Conservation (phyloP, 176 grass and related monocot genomes). For the Ananas comosus region DNA sequence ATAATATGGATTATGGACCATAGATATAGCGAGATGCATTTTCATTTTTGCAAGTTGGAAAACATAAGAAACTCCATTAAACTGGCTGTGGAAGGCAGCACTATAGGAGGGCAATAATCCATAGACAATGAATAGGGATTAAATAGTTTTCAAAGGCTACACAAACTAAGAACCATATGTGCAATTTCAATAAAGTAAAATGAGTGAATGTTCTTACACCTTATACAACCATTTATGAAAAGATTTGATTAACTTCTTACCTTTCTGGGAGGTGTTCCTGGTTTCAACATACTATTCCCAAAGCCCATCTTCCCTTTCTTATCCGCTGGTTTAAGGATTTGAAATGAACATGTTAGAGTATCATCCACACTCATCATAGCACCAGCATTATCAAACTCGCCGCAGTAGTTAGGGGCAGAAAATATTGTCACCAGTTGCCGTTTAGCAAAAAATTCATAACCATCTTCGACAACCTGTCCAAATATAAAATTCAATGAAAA, state of each 20-base stretch:
- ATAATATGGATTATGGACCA: not conserved
- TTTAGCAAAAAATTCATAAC: constrained; percentile 6
- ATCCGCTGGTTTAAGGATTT: constrained; percentile 1
- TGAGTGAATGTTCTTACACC: not conserved
- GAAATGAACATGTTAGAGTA: constrained; percentile 7
- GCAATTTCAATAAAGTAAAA: not conserved
- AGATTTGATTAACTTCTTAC: not conserved
- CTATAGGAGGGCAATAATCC: too few relatives aligned
- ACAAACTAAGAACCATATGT: not conserved
- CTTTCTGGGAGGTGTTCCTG: constrained; percentile 3
- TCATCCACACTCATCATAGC: constrained; percentile 1
- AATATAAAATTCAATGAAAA: not conserved
- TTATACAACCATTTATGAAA: not conserved
- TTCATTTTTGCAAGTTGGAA: not conserved
- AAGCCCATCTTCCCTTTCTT: constrained; percentile 2
- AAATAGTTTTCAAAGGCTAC: too few relatives aligned
- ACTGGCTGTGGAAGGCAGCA: not conserved
- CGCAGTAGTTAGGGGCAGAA: constrained; percentile 1
- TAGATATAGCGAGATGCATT: not conserved
- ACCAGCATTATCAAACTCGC: constrained; percentile 5
- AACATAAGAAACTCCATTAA: not conserved
- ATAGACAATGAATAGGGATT: too few relatives aligned
- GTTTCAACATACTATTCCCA: constrained; percentile 2
- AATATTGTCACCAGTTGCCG: constrained; percentile 4
- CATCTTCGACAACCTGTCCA: constrained; percentile 6